phyloP scores from a whole-genome alignment of 192 early-diverging fungal species.

The Rhizoclosmatium sp. region DNA sequence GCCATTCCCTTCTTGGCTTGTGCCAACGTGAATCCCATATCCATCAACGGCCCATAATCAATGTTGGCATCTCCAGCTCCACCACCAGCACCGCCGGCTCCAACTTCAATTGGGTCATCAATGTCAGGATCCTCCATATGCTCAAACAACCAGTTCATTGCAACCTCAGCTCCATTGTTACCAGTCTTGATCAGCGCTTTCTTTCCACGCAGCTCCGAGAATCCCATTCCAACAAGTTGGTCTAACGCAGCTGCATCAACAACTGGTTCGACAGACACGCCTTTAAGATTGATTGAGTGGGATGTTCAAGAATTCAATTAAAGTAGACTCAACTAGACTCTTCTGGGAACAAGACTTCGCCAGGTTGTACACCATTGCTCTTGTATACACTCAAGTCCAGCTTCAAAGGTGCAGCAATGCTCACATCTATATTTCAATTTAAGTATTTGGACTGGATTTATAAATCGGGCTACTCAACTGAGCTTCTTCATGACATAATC shows the following conservation, averaged over 20 bases:
- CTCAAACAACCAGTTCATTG: constrained; percentile 95
- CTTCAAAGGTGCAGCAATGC: constrained; percentile 48
- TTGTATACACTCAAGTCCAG: constrained; percentile 75
- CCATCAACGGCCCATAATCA: constrained; percentile 76
- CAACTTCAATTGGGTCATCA: constrained; percentile 69
- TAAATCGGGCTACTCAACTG: constrained; percentile 28
- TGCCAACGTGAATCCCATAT: constrained; percentile 89
- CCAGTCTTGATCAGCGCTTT: constrained; percentile 86
- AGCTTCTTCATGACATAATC: constrained; percentile 62
- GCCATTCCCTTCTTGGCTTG: constrained; percentile 84
- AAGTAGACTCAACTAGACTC: constrained; percentile 19
- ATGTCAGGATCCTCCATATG: constrained; percentile 97
- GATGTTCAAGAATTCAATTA: not conserved
- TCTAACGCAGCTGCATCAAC: constrained; percentile 75
- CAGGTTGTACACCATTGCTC: constrained; percentile 62
- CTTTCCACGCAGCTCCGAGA: constrained; percentile 82
- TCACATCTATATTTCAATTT: constrained; percentile 38
- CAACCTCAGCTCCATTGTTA: constrained; percentile 64
- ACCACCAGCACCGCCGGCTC: constrained; percentile 35
- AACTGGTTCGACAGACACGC: constrained; percentile 35
- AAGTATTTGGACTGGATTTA: not conserved
- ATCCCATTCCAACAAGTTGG: constrained; percentile 93
- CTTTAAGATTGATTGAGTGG: constrained; percentile 12
- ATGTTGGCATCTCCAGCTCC: constrained; percentile 46
- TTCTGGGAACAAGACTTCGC: constrained; percentile 83